phyloP scores from a whole-genome alignment of 2,329 filamentous ascomycete genomes.

The Mariannaea elegans region DNA sequence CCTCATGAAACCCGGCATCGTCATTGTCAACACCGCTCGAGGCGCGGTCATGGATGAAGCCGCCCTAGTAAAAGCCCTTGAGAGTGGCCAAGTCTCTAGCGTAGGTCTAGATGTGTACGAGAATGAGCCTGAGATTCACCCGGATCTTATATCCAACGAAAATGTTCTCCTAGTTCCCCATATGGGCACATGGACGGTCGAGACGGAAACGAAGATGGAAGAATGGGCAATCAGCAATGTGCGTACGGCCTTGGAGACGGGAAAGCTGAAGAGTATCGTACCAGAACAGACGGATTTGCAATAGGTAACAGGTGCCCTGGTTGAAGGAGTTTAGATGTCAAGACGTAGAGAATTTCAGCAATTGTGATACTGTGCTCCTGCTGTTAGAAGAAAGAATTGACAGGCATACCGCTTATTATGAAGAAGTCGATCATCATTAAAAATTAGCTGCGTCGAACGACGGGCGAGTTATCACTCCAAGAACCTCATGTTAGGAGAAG shows the following conservation, averaged over 20 bases:
- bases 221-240: conserved; percentile 79
- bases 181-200: conserved; percentile 85
- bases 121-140: conserved; percentile 80
- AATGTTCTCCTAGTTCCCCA: conserved; percentile 81
- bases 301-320: no score
- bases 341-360: no score
- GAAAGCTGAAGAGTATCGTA: conserved; percentile 74
- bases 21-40: conserved; percentile 84
- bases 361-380: no score
- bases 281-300: conserved; percentile 67
- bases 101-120: conserved; percentile 86
- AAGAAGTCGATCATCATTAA: no score
- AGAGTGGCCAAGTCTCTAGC: conserved; percentile 73
- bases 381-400: no score
- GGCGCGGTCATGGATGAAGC: conserved; percentile 85
- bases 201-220: conserved; percentile 75
- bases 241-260: conserved; percentile 66
- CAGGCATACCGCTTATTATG: no score
- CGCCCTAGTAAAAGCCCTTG: conserved; percentile 78
- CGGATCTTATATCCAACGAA: conserved; percentile 74
- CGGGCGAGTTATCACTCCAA: no score
- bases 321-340: no score
- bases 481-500: no score
- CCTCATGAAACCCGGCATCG: conserved; percentile 79
- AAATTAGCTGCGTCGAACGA: no score